Conservation (phyloP, 495 filamentous ascomycete species). For the Extremus antarcticus region DNA sequence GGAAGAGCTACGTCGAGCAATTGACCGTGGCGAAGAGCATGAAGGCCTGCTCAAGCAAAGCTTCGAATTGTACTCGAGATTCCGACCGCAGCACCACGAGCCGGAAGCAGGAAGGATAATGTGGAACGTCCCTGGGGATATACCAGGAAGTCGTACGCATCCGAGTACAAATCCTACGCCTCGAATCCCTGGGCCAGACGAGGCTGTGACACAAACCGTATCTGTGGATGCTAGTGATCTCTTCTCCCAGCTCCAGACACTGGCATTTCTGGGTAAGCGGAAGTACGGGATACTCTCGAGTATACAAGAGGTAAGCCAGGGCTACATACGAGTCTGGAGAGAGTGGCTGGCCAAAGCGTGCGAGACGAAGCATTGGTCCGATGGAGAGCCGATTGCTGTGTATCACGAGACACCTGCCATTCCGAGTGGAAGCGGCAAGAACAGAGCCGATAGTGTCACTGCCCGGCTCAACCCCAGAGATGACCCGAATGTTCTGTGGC, state of each 20-base stretch:
- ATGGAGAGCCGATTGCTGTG: constrained; percentile 16
- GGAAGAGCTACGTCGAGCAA: constrained; percentile 33
- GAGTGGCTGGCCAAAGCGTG: constrained; percentile 51
- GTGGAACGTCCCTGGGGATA: constrained; percentile 29
- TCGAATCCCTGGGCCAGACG: constrained; percentile 7
- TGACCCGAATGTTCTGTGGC: constrained; percentile 26
- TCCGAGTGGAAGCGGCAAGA: neutral
- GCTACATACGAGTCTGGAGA: constrained; percentile 54
- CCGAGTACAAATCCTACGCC: constrained; percentile 1
- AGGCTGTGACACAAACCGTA: constrained; percentile 45
- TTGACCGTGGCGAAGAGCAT: constrained; percentile 12
- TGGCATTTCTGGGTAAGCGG: constrained; percentile 57
- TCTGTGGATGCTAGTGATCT: constrained; percentile 55
- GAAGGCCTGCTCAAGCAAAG: constrained; percentile 30
- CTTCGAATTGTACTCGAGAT: constrained; percentile 43
- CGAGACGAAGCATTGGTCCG: constrained; percentile 18
- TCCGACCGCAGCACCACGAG: constrained; percentile 45
- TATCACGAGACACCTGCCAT: constrained; percentile 5
- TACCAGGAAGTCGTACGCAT: constrained; percentile 32
- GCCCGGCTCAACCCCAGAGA: neutral
- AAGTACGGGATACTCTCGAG: constrained; percentile 49
- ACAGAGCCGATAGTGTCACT: neutral
- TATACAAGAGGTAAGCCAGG: constrained; percentile 52
- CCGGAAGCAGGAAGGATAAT: constrained; percentile 31
- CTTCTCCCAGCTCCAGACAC: constrained; percentile 59